Evolutionary conservation across 805 yeast genomes (phyloP).

Genomic region (Barnettozyma siamensis): DNA sequence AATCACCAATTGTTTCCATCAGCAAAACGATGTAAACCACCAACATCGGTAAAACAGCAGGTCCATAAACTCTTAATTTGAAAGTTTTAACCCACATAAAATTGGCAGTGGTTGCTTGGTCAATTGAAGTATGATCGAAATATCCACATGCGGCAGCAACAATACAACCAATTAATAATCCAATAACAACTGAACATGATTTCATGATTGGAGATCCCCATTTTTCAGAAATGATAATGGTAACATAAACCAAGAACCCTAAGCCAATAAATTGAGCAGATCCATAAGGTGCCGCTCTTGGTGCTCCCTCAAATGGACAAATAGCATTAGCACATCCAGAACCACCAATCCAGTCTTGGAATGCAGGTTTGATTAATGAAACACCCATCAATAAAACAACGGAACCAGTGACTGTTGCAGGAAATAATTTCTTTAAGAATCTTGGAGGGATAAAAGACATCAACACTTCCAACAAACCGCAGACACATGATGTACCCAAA

Average conservation of each 20-base stretch:
- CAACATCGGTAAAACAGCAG: slow-evolving; percentile 76
- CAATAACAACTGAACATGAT: slow-evolving; percentile 86
- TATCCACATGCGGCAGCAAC: slow-evolving; percentile 91
- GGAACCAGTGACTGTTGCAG: slow-evolving; percentile 89
- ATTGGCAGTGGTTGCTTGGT: slow-evolving; percentile 75
- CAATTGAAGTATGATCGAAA: slow-evolving; percentile 53
- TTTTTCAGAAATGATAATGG: slow-evolving; percentile 71
- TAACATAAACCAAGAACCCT: slow-evolving; percentile 73
- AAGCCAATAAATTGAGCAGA: slow-evolving; percentile 84
- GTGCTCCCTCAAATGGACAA: slow-evolving; percentile 48
- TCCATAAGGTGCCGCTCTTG: slow-evolving; percentile 68
- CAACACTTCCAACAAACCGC: slow-evolving; percentile 67
- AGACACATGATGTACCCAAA: slow-evolving; percentile 68
- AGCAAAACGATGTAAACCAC: slow-evolving; percentile 76
- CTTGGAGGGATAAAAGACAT: slow-evolving; percentile 76
- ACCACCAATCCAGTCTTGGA: slow-evolving; percentile 87
- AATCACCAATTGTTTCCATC: slow-evolving; percentile 93
- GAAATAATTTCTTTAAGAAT: slow-evolving; percentile 66
- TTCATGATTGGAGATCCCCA: slow-evolving; percentile 95
- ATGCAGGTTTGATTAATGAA: slow-evolving; percentile 63
- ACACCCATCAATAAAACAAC: slow-evolving; percentile 84
- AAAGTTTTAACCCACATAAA: slow-evolving; percentile 88
- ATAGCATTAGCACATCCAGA: slow-evolving; percentile 51
- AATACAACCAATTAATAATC: slow-evolving; percentile 81
- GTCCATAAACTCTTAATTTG: slow-evolving; percentile 70